These are phyloP conservation scores for Ustilago esculenta DNA, from an alignment of 1,284 basidiomycete genomes.

Conservation along the genomic window DNA sequence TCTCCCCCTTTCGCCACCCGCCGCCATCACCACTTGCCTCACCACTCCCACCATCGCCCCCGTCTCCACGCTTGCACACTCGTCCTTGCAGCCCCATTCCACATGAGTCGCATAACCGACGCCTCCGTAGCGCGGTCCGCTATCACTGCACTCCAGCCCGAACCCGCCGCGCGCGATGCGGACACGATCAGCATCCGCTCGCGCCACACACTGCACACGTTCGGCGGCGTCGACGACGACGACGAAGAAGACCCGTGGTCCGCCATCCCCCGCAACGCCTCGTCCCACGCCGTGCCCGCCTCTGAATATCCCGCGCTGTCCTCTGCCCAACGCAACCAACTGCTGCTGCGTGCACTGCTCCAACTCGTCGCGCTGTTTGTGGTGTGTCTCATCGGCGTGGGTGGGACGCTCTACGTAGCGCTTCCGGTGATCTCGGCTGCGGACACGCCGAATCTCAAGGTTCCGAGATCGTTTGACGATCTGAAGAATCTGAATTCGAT, in stretches of 20 bases:
- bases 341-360: conserved; percentile 40
- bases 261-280: conserved; percentile 28
- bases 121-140: background rate
- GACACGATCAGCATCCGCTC: conserved; percentile 43
- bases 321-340: conserved; percentile 21
- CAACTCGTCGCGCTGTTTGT: conserved; percentile 51
- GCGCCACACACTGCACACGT: conserved; percentile 38
- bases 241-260: conserved; percentile 37
- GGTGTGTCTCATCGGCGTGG: conserved; percentile 45
- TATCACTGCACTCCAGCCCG: background rate
- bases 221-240: conserved; percentile 3
- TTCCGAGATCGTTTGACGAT: conserved; percentile 68
- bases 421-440: conserved; percentile 49
- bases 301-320: background rate
- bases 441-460: conserved; percentile 57
- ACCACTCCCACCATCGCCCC: no score
- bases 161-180: conserved; percentile 5
- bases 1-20: no score
- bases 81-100: no score
- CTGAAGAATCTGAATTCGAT: conserved; percentile 66
- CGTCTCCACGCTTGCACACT: no score
- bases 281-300: no score
- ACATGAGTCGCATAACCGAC: background rate
- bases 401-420: conserved; percentile 49
- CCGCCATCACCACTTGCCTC: no score